Conservation (phyloP, 768 basidiomycete species). For the Mycena venus region DNA sequence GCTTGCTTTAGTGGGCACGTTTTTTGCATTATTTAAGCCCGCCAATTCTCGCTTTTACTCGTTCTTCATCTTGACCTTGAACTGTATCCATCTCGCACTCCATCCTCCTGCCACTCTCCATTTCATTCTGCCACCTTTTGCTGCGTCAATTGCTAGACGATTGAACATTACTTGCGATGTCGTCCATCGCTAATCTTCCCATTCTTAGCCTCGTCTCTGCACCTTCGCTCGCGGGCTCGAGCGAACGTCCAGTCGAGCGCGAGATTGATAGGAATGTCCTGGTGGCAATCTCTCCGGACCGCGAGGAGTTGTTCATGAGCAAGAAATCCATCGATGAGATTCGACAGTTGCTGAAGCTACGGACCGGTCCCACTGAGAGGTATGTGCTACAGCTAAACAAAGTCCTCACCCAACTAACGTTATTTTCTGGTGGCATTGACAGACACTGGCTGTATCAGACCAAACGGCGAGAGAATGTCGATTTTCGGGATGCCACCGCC, state of each 20-base stretch:
- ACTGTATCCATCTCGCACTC: conserved; percentile 10
- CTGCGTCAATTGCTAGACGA: conserved; percentile 15
- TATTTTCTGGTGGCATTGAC: not conserved
- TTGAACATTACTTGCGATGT: conserved; percentile 13
- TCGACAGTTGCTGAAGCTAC: conserved; percentile 47
- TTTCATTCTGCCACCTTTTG: conserved; percentile 6
- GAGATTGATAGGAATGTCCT: conserved; percentile 42
- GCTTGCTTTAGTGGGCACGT: conserved; percentile 14
- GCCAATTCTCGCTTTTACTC: not conserved
- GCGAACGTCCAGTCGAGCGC: conserved; percentile 40
- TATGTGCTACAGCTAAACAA: conserved; percentile 21
- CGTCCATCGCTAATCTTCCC: conserved; percentile 31
- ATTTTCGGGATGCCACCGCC: conserved; percentile 40
- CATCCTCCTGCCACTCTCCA: conserved; percentile 3
- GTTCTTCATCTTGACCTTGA: conserved; percentile 15
- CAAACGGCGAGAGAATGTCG: conserved; percentile 39
- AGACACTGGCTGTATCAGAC: conserved; percentile 52
- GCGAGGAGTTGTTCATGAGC: conserved; percentile 46
- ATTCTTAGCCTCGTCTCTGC: conserved; percentile 35
- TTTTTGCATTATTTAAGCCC: conserved; percentile 15
- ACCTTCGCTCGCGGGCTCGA: conserved; percentile 22
- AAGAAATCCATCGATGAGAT: conserved; percentile 45
- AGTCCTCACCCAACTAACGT: not conserved
- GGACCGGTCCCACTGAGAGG: conserved; percentile 34
- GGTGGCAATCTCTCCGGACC: conserved; percentile 51